These are phyloP conservation scores for Rhododendron mucronatum DNA, from an alignment of 148 eudicot species.

Conservation along the genomic window DNA sequence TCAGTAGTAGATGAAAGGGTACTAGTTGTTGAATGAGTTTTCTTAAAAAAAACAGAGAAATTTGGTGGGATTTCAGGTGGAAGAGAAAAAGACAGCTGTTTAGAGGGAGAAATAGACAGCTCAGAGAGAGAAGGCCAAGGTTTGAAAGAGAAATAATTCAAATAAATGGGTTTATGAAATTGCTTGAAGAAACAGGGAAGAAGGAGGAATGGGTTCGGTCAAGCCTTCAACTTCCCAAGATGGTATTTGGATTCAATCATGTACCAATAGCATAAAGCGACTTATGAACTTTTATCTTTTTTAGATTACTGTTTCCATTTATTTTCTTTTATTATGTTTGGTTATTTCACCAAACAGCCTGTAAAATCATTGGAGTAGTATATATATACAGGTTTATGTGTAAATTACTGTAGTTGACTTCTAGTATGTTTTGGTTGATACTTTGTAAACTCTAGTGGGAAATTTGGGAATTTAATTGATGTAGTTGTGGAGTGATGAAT, in stretches of 20 bases:
- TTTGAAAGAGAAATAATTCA: background rate
- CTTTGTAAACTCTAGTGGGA: background rate
- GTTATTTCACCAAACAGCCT: background rate
- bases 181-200: slow-evolving; percentile 39
- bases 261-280: background rate
- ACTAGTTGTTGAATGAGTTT: slow-evolving; percentile 13
- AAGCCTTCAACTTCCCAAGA: slow-evolving; percentile 4
- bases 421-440: background rate
- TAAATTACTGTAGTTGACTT: background rate
- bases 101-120: slow-evolving; percentile 3
- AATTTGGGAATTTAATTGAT: background rate
- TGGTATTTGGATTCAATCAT: background rate
- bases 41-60: background rate
- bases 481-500: no score
- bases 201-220: background rate
- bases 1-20: slow-evolving; percentile 16
- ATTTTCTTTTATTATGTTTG: background rate
- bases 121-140: background rate
- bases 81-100: slow-evolving; percentile 13
- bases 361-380: background rate
- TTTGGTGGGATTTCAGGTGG: background rate
- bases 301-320: background rate
- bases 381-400: background rate
- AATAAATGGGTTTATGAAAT: background rate
- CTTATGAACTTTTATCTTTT: background rate